Evolutionary conservation across 208 protist species (phyloP), one percentile per base, ranked within the genome.

Genomic region (Leishmania martiniquensis): DNA sequence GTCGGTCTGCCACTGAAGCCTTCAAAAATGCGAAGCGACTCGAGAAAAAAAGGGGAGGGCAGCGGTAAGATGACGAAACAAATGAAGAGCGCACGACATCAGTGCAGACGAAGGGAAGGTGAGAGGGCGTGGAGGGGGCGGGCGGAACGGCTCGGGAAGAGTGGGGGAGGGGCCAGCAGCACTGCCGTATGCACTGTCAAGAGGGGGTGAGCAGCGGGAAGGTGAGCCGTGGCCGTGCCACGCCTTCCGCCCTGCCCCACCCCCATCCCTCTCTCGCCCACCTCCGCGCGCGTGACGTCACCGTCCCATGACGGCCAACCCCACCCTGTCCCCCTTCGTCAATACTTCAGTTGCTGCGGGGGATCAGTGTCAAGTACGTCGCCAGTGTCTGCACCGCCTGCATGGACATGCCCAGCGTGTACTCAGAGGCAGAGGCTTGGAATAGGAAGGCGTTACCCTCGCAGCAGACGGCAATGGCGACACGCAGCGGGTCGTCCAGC

Each of bases 381-480:
- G 92, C 92, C 42, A 93, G 73, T 4, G 85, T 76, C 66, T 80
- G 83, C 75, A 94, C 83, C 17, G 83, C 88, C 59, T 92, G 80
- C 55, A 86, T 75, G 20, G 86, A 85, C 4, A 75, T 65, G 10
- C 51, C 80, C 62, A 91, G 37, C 12, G 80, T 76, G 77, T 88
- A 87, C 34, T 66, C 77, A 17, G 75, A 87, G 59, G 82, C 77
- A 15, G 83, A 54, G 2, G 89, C 80, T 59, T 91, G 81, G 72
- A 94, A 93, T 6, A 96, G 69, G 78, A 96, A 92, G 42, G 84
- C 90, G 63, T 90, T 89, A 9, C 85, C 85, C 67, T 93, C 89
- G 47, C 72, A 81, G 71, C 82, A 89, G 44, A 96, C 78, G 69
- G 81, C 85, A 70, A 96, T 68, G 13, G 82, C 89, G 77, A 96